Evolutionary conservation across 768 basidiomycete genomes (phyloP).

Genomic region (Termitomyces titanicus): DNA sequence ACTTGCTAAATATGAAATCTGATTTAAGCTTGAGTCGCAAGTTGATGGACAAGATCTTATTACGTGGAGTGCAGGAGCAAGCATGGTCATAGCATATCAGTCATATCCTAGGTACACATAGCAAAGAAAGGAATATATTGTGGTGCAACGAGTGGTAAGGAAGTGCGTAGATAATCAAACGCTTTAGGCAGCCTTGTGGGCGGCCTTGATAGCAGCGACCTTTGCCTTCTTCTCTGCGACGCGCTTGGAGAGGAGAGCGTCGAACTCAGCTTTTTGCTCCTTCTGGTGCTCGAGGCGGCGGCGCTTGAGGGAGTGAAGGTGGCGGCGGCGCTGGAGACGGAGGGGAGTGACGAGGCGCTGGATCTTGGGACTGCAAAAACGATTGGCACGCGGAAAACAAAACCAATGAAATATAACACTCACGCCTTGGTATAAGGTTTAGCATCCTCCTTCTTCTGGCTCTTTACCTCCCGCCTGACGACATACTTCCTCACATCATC

Average conservation of each 20-base stretch:
- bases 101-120: constrained; percentile 8
- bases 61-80: no score
- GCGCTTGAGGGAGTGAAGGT: constrained; percentile 84
- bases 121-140: constrained; percentile 3
- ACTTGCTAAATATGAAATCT: no score
- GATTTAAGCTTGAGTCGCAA: no score
- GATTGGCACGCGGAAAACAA: background rate
- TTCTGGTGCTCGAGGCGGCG: constrained; percentile 88
- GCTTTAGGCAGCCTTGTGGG: constrained; percentile 51
- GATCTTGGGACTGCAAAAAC: constrained; percentile 76
- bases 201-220: constrained; percentile 82
- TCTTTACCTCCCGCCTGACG: constrained; percentile 86
- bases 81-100: constrained; percentile 2
- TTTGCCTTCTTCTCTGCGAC: constrained; percentile 92
- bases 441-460: constrained; percentile 81
- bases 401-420: constrained; percentile 27
- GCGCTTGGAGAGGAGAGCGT: constrained; percentile 82
- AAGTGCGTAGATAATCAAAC: background rate
- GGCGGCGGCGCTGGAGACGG: constrained; percentile 95
- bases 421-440: constrained; percentile 98
- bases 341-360: constrained; percentile 94
- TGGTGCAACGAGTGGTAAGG: background rate
- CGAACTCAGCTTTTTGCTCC: constrained; percentile 94
- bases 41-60: no score
- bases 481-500: constrained; percentile 99